Evolutionary conservation across 768 basidiomycete genomes (phyloP).

Genomic region (Clathrus columnatus): DNA sequence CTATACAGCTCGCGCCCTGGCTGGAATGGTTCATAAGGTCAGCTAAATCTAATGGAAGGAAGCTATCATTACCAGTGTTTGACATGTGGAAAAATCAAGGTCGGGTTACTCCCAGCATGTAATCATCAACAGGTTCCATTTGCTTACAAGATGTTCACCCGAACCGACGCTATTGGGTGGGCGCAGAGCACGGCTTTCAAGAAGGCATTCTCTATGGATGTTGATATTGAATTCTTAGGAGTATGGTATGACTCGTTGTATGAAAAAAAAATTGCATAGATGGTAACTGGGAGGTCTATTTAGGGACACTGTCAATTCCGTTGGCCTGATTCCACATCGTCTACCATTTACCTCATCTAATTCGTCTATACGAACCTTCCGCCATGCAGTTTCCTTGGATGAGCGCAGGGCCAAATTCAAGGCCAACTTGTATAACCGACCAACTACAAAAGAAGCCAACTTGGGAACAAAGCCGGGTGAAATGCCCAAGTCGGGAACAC

Average conservation of each 20-base stretch:
- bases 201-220: constrained; percentile 66
- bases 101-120: constrained; percentile 18
- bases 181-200: constrained; percentile 39
- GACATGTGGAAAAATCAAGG: constrained; percentile 23
- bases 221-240: constrained; percentile 64
- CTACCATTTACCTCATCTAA: constrained; percentile 54
- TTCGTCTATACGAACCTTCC: constrained; percentile 46
- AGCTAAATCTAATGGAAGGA: not conserved
- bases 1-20: constrained; percentile 44
- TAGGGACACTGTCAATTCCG: constrained; percentile 64
- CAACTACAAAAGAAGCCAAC: constrained; percentile 28
- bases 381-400: constrained; percentile 59
- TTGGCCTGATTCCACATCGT: constrained; percentile 41
- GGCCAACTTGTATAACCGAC: constrained; percentile 37
- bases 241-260: constrained; percentile 46
- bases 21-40: constrained; percentile 43
- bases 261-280: no score
- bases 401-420: constrained; percentile 55
- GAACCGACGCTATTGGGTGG: not conserved
- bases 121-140: constrained; percentile 44
- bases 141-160: constrained; percentile 31
- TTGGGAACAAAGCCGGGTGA: constrained; percentile 44
- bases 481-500: constrained; percentile 26
- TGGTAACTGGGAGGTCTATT: not conserved
- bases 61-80: not conserved